Conservation (phyloP, 345 rosid species). For the Eucalyptus brandiana region DNA sequence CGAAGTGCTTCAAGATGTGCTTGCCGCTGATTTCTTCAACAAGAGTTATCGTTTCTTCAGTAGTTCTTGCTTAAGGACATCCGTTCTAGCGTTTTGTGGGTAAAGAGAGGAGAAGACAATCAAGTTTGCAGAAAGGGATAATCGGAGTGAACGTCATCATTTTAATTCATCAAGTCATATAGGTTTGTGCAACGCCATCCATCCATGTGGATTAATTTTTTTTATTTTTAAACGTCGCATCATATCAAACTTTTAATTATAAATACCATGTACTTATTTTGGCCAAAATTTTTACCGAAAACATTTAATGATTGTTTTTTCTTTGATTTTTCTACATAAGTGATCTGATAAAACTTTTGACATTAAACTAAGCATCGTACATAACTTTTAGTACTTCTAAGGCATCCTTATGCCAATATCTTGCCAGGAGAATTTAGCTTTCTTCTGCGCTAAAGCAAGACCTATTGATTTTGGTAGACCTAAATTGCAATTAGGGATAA, state of each 20-base stretch:
- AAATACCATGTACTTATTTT: no score
- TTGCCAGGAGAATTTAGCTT: not conserved
- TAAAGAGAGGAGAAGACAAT: not conserved
- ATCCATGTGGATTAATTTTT: not conserved
- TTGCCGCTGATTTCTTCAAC: accelerated
- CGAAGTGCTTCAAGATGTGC: not conserved
- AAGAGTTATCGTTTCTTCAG: not conserved
- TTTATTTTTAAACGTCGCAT: no score
- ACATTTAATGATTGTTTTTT: not conserved
- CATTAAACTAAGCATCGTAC: accelerated
- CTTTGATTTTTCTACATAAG: accelerated
- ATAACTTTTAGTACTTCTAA: not conserved
- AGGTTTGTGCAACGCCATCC: no score
- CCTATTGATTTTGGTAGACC: not conserved
- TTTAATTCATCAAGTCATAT: not conserved
- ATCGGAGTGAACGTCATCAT: no score
- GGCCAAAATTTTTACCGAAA: not conserved
- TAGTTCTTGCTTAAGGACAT: not conserved
- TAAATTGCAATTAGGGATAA: not conserved
- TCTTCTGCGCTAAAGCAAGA: not conserved
- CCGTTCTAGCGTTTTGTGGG: not conserved
- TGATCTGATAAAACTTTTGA: accelerated
- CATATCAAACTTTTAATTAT: no score
- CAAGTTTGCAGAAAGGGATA: no score
- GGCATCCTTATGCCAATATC: not conserved